phyloP scores from a whole-genome alignment of 2,329 filamentous ascomycete genomes.

The Orbilia blumenaviensis region DNA sequence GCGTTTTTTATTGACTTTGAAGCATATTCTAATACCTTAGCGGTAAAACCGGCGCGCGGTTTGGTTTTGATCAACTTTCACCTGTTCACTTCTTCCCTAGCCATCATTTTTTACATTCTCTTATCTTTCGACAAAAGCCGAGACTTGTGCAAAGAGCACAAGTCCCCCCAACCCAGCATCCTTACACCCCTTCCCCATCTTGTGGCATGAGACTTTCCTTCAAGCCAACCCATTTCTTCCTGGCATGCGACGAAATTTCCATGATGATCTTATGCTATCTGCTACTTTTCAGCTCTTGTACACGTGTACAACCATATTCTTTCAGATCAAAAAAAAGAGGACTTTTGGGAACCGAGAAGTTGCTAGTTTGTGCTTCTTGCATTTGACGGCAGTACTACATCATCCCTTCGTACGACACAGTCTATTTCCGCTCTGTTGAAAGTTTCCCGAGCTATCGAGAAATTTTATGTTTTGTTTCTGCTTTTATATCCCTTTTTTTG shows the following conservation, averaged over 20 bases:
- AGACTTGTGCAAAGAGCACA: constrained; percentile 9
- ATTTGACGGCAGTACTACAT: constrained; percentile 2
- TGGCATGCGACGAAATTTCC: background rate
- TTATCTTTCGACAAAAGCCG: background rate
- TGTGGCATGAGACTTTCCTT: background rate
- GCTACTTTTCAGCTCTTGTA: background rate
- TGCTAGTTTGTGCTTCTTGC: background rate
- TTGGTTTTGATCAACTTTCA: background rate
- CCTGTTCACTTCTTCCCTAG: background rate
- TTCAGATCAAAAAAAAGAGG: background rate
- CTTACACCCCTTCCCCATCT: background rate
- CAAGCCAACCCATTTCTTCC: background rate
- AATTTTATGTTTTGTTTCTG: background rate
- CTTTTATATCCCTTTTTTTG: too few species aligned
- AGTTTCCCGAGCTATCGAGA: background rate
- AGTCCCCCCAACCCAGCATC: background rate
- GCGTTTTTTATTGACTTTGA: constrained; percentile 36
- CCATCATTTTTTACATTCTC: background rate
- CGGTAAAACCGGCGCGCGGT: constrained; percentile 6
- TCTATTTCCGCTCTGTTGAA: background rate
- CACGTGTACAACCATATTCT: constrained; percentile 7
- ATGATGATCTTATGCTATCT: background rate
- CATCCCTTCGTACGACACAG: background rate
- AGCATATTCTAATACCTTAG: constrained; percentile 25
- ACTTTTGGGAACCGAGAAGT: background rate